phyloP scores from a whole-genome alignment of 441 rosid species.

The Eruca vesicaria region DNA sequence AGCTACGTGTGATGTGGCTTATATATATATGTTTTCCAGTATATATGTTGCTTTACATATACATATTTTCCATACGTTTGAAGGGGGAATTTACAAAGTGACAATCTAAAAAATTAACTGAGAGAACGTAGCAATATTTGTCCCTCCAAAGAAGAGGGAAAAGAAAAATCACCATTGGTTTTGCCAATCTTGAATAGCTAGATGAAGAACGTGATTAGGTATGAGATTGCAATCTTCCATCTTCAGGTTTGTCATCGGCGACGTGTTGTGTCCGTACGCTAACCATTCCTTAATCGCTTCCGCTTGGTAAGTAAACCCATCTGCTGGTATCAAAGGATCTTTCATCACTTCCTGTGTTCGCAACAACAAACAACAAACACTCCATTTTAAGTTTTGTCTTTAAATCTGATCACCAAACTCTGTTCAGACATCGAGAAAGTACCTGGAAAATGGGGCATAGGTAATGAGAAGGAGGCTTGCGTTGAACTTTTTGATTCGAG shows the following conservation, averaged over 20 bases:
- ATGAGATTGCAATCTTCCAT: conserved; percentile 67
- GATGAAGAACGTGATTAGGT: conserved; percentile 81
- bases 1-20: no score
- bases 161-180: conserved; percentile 44
- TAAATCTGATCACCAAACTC: background rate
- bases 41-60: background rate
- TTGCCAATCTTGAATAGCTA: conserved; percentile 83
- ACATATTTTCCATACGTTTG: conserved; percentile 8
- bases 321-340: conserved; percentile 89
- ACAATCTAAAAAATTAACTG: conserved; percentile 7
- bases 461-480: conserved; percentile 70
- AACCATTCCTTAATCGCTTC: conserved; percentile 92
- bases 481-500: conserved; percentile 44
- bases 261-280: conserved; percentile 68
- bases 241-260: conserved; percentile 92
- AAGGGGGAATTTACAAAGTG: conserved; percentile 25
- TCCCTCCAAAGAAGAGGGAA: background rate
- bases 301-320: conserved; percentile 89
- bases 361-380: background rate
- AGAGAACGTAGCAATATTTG: conserved; percentile 7
- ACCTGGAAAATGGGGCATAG: conserved; percentile 94
- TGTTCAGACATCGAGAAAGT: conserved; percentile 14
- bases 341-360: conserved; percentile 44
- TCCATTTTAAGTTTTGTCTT: background rate
- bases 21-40: no score